These are phyloP conservation scores for Diaporthe vexans DNA, from an alignment of 2,329 filamentous ascomycete species.

Conservation along the genomic window DNA sequence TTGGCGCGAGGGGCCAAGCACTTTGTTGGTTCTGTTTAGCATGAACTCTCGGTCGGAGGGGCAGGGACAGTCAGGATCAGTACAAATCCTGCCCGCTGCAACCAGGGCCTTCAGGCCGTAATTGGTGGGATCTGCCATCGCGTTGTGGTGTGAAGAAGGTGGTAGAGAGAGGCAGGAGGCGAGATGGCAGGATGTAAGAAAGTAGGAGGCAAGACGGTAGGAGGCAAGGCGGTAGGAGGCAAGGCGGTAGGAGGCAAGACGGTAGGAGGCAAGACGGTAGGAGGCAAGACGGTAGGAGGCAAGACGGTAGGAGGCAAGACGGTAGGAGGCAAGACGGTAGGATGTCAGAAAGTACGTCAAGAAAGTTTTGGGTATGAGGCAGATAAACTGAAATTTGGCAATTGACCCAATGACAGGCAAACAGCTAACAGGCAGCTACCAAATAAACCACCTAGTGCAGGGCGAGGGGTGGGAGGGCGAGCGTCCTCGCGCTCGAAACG, in stretches of 20 bases:
- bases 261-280: too few relatives aligned
- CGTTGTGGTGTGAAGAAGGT: background rate
- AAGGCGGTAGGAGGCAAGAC: too few relatives aligned
- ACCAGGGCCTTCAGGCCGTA: background rate
- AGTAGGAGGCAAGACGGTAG: too few relatives aligned
- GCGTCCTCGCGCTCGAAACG: too few relatives aligned
- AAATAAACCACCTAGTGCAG: background rate
- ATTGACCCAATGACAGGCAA: background rate
- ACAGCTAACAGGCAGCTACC: background rate
- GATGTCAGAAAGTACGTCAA: background rate
- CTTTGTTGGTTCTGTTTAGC: background rate
- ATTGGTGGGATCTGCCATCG: background rate
- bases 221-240: too few relatives aligned
- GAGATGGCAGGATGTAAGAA: too few relatives aligned
- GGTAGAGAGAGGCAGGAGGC: too few relatives aligned
- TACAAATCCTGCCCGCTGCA: rapidly evolving
- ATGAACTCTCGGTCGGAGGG: rapidly evolving
- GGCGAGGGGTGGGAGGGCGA: too few relatives aligned
- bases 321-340: too few relatives aligned
- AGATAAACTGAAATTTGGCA: background rate
- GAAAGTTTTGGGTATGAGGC: background rate
- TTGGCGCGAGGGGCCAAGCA: background rate
- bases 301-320: too few relatives aligned
- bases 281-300: too few relatives aligned
- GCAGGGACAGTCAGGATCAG: background rate